These are phyloP conservation scores for Geranium rotundifolium DNA, from an alignment of 345 rosid species.

Conservation along the genomic window DNA sequence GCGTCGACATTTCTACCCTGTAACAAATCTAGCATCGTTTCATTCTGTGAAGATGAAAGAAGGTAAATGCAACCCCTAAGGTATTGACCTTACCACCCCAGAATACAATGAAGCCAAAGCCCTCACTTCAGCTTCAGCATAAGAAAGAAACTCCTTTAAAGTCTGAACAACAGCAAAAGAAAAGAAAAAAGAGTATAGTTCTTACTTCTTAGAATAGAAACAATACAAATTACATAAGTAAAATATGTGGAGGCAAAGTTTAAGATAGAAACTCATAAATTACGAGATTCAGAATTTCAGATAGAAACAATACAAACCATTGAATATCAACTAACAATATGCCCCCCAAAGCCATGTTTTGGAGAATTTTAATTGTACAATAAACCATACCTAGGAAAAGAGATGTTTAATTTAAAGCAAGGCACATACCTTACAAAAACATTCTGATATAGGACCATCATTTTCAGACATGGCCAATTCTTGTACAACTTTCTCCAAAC, in stretches of 20 bases:
- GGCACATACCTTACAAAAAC: conserved; percentile 47
- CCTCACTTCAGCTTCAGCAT: conserved; percentile 82
- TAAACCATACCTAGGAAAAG: neutral
- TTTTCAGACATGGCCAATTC: conserved; percentile 73
- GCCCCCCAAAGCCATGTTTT: no score
- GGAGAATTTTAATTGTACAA: no score
- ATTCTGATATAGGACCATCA: conserved; percentile 72
- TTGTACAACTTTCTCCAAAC: conserved; percentile 81
- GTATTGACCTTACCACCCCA: conserved; percentile 45
- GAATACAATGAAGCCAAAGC: conserved; percentile 74
- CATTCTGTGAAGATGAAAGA: conserved; percentile 2
- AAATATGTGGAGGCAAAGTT: neutral
- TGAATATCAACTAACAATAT: no score
- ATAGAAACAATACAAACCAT: no score
- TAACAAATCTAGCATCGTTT: neutral
- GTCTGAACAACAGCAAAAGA: conserved; percentile 20
- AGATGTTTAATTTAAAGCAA: neutral
- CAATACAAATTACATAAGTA: neutral
- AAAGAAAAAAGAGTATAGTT: no score
- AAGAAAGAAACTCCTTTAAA: conserved; percentile 62
- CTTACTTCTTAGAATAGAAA: neutral
- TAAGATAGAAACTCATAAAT: neutral
- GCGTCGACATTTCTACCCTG: conserved; percentile 90
- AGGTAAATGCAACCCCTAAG: neutral
- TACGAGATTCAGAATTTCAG: no score